These are phyloP conservation scores for Anethum foeniculum DNA, from an alignment of 140 eudicot genomes.

Conservation along the genomic window DNA sequence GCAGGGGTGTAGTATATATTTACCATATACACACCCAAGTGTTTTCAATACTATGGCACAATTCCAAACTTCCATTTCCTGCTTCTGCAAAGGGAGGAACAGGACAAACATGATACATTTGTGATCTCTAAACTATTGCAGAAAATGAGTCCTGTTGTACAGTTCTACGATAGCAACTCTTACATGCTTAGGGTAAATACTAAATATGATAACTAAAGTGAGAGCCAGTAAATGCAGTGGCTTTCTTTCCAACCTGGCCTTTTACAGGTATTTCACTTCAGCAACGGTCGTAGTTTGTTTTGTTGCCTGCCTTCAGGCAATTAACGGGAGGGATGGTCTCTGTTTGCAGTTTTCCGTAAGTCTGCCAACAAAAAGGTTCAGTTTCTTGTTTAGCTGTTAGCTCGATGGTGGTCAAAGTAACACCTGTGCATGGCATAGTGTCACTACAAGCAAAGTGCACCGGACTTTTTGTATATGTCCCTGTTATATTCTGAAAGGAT, in stretches of 20 bases:
- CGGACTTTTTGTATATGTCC: conserved; percentile 48
- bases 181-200: neutral
- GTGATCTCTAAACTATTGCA: neutral
- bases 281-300: conserved; percentile 25
- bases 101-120: neutral
- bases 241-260: neutral
- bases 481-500: conserved; percentile 41
- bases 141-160: neutral
- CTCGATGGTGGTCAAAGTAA: conserved; percentile 28
- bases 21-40: neutral
- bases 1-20: neutral
- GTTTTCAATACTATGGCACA: neutral
- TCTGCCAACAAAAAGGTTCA: conserved; percentile 38
- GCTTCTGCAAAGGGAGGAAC: neutral
- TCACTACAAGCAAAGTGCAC: conserved; percentile 49
- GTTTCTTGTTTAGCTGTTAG: conserved; percentile 28
- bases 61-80: neutral
- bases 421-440: conserved; percentile 35
- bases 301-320: conserved; percentile 28
- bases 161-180: neutral
- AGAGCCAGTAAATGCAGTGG: neutral
- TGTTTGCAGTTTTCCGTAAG: conserved; percentile 40
- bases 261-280: conserved; percentile 8
- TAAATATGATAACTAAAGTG: neutral
- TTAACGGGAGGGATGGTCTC: conserved; percentile 38